Conservation (phyloP, 139 green algal genomes). For the Tetradesmus lagerheimii region DNA sequence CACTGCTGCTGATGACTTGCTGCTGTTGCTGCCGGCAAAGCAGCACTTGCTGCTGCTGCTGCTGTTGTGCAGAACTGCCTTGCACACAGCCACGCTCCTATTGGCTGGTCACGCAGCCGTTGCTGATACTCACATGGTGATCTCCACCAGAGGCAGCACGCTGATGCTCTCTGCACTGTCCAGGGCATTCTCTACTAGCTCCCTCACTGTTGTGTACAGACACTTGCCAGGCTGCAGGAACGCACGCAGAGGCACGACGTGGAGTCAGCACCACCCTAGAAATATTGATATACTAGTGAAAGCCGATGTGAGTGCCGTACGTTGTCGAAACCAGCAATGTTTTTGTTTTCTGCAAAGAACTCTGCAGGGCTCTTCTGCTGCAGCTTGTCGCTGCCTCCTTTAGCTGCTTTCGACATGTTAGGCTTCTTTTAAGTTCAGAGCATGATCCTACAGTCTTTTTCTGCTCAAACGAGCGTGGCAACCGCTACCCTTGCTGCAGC, state of each 20-base stretch:
- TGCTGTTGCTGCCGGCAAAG: background rate
- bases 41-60: background rate
- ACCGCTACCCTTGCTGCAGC: background rate
- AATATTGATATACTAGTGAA: background rate
- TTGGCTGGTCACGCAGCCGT: background rate
- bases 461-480: background rate
- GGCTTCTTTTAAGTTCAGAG: background rate
- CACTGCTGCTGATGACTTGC: background rate
- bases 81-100: background rate
- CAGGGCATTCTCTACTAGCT: slow-evolving; percentile 97
- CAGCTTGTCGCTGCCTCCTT: slow-evolving; percentile 66
- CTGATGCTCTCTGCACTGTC: slow-evolving; percentile 91
- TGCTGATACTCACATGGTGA: slow-evolving; percentile 78
- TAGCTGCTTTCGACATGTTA: slow-evolving; percentile 33
- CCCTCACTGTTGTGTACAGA: slow-evolving; percentile 95
- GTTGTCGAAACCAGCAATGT: slow-evolving; percentile 98
- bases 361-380: slow-evolving; percentile 93
- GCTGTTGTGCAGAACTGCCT: background rate
- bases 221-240: slow-evolving; percentile 92
- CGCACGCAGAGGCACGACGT: background rate
- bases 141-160: slow-evolving; percentile 82
- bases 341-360: slow-evolving; percentile 99
- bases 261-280: background rate
- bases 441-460: background rate
- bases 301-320: slow-evolving; percentile 58